These are phyloP conservation scores for Venturia pyrina DNA, from an alignment of 2,329 filamentous ascomycete species.

Conservation along the genomic window DNA sequence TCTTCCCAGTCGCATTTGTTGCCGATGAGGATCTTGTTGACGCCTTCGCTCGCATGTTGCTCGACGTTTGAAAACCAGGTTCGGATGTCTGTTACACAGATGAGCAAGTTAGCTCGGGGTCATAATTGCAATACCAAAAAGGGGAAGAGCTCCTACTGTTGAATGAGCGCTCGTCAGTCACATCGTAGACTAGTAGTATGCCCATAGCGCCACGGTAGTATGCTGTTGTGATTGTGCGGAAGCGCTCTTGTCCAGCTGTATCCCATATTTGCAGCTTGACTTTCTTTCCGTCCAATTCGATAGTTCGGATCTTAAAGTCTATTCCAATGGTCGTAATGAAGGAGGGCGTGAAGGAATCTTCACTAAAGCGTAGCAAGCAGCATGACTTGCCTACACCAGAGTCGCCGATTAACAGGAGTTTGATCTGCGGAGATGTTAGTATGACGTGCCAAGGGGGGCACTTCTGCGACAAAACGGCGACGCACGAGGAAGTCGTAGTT, in stretches of 20 bases:
- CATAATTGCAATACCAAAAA: neutral
- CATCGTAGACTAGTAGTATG: constrained; percentile 94
- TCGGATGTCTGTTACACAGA: constrained; percentile 64
- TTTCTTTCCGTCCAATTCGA: constrained; percentile 96
- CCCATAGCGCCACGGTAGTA: constrained; percentile 99
- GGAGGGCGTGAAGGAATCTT: constrained; percentile 93
- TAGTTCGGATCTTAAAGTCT: constrained; percentile 99
- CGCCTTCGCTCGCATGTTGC: constrained; percentile 94
- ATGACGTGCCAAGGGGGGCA: constrained; percentile 11
- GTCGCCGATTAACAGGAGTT: constrained; percentile 91
- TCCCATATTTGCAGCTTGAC: constrained; percentile 99
- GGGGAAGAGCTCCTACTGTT: constrained; percentile 57
- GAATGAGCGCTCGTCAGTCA: constrained; percentile 92
- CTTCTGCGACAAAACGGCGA: constrained; percentile 15
- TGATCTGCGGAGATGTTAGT: constrained; percentile 54
- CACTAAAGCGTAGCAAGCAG: constrained; percentile 91
- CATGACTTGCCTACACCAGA: constrained; percentile 96
- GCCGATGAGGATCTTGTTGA: constrained; percentile 98
- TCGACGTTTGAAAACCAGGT: constrained; percentile 99
- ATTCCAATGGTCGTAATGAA: constrained; percentile 99
- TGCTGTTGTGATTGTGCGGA: constrained; percentile 96
- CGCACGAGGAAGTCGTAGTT: constrained; percentile 99
- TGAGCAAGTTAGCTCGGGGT: neutral
- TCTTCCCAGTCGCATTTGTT: constrained; percentile 99
- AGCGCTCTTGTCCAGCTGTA: constrained; percentile 94